Conservation (phyloP, 768 basidiomycete species). For the Paxillus ammoniavirescens region DNA sequence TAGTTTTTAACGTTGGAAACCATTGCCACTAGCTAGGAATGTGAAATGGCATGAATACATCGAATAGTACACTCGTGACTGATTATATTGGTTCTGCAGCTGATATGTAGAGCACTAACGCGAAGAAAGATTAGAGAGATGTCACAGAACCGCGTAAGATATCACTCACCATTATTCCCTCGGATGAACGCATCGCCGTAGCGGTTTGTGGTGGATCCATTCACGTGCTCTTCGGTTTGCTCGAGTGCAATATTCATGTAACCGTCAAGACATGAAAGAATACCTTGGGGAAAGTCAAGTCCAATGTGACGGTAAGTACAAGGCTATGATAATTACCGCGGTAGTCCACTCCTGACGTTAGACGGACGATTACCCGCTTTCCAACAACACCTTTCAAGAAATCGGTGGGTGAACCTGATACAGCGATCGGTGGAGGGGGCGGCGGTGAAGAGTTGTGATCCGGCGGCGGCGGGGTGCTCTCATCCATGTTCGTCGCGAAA, state of each 20-base stretch:
- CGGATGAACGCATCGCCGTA: constrained; percentile 97
- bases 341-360: constrained; percentile 93
- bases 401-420: constrained; percentile 84
- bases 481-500: constrained; percentile 21
- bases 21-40: neutral
- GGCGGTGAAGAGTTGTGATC: constrained; percentile 44
- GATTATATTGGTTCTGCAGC: constrained; percentile 58
- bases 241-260: constrained; percentile 99
- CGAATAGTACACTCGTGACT: neutral
- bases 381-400: constrained; percentile 96
- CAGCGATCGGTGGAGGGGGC: constrained; percentile 44
- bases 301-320: neutral
- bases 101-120: constrained; percentile 76
- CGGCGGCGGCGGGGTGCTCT: constrained; percentile 36
- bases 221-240: constrained; percentile 94
- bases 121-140: neutral
- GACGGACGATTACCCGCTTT: constrained; percentile 89
- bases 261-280: constrained; percentile 93
- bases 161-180: constrained; percentile 79
- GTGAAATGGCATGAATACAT: neutral
- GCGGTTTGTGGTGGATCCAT: constrained; percentile 79
- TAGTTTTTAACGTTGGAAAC: neutral
- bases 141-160: neutral
- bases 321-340: constrained; percentile 49
- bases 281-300: constrained; percentile 48